Percentiles rank a stretch among this genome's conserved stretches.
Conservation (phyloP, 2,329 filamentous ascomycete species). For the Thelonectria discophora region DNA sequence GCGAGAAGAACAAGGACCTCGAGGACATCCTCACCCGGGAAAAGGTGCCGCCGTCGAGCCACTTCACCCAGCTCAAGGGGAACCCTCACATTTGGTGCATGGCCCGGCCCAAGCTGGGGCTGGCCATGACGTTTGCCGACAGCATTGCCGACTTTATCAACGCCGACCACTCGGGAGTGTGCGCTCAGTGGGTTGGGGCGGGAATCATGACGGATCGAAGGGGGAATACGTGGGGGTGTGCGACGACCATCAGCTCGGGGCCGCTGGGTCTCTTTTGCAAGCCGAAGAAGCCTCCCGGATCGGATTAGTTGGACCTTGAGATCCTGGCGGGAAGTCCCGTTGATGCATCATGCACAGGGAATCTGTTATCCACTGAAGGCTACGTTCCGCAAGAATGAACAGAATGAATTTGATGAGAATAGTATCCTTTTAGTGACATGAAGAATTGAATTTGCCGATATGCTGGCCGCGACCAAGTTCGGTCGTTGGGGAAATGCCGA, state of each 20-base stretch:
- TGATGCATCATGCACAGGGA: no score
- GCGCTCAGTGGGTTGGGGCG: conserved; percentile 21
- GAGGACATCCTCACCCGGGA: conserved; percentile 7
- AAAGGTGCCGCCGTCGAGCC: background rate
- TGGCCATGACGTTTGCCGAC: background rate
- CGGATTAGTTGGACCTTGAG: no score
- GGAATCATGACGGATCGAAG: conserved; percentile 27
- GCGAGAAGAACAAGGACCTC: conserved; percentile 14
- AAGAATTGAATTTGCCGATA: no score
- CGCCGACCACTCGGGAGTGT: background rate
- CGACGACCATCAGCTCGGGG: conserved; percentile 21
- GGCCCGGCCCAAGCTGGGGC: background rate
- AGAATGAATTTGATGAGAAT: no score
- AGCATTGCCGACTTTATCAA: no score
- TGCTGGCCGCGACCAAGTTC: no score
- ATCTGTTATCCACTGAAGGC: no score
- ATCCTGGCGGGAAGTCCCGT: no score
- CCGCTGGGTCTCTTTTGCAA: conserved; percentile 19
- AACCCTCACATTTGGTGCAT: background rate
- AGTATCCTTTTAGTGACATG: no score
- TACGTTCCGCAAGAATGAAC: no score
- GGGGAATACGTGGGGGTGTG: conserved; percentile 28
- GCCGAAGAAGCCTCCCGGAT: background rate
- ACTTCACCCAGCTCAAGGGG: background rate
- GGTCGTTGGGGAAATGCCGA: no score